Evolutionary conservation across 2,329 filamentous ascomycete genomes (phyloP).

Genomic region (Ceratocystis variospora): DNA sequence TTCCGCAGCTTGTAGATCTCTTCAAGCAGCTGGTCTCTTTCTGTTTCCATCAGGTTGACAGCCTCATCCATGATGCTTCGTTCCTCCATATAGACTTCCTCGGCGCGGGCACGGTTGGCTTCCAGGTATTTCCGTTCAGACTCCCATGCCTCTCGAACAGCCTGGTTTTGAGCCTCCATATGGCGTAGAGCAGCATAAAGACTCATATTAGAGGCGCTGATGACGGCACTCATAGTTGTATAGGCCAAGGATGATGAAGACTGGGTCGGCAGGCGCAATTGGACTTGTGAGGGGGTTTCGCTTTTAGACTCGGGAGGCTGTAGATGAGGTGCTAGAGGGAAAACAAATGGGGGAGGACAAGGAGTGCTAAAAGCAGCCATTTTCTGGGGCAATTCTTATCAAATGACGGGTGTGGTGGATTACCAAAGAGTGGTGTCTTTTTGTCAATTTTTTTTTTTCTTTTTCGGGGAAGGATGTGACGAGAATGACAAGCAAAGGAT

Average conservation of each 20-base stretch:
- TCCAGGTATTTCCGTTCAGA: slow-evolving; percentile 41
- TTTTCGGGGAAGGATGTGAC: slow-evolving; percentile 1
- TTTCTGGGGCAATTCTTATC: neutral
- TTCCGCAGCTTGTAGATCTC: slow-evolving; percentile 32
- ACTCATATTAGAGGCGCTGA: slow-evolving; percentile 10
- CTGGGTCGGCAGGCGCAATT: neutral
- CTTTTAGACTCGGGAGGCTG: neutral
- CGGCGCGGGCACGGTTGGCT: slow-evolving; percentile 38
- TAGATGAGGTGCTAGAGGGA: slow-evolving; percentile 1
- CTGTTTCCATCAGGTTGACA: slow-evolving; percentile 33
- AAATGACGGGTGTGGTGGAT: neutral
- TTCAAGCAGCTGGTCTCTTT: slow-evolving; percentile 31
- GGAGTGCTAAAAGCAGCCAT: slow-evolving; percentile 8
- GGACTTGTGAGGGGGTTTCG: slow-evolving; percentile 1
- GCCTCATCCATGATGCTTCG: slow-evolving; percentile 40
- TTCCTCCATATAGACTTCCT: slow-evolving; percentile 43
- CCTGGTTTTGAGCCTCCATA: slow-evolving; percentile 31
- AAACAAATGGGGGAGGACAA: slow-evolving; percentile 1
- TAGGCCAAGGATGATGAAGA: slow-evolving; percentile 1
- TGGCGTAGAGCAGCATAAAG: slow-evolving; percentile 26
- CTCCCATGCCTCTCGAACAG: slow-evolving; percentile 38
- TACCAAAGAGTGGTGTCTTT: neutral
- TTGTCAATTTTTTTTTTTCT: neutral
- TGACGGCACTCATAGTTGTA: slow-evolving; percentile 8
- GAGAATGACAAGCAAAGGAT: slow-evolving; percentile 4